Conservation (phyloP, 192 early-diverging fungal species). For the Podila minutissima region DNA sequence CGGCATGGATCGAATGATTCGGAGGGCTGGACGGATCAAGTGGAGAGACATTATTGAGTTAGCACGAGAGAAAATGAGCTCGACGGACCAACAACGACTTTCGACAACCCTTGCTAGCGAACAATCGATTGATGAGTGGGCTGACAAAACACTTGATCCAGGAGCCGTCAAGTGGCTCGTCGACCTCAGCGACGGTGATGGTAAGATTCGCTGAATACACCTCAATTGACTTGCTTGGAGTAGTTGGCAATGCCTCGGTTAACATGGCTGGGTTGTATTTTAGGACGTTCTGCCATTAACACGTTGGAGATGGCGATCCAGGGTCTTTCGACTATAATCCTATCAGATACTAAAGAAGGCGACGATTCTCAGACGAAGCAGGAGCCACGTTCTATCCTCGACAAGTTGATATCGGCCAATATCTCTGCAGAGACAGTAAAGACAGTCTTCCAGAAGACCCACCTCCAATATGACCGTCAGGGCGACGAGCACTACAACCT, state of each 20-base stretch:
- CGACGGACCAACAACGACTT: not conserved
- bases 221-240: too few species aligned
- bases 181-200: slow-evolving; percentile 82
- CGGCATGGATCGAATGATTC: slow-evolving; percentile 68
- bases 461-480: slow-evolving; percentile 82
- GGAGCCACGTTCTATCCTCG: slow-evolving; percentile 14
- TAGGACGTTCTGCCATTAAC: slow-evolving; percentile 75
- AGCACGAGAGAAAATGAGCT: slow-evolving; percentile 29
- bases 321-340: slow-evolving; percentile 22
- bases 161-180: slow-evolving; percentile 66
- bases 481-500: slow-evolving; percentile 93
- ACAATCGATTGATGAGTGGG: slow-evolving; percentile 9
- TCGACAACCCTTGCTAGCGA: slow-evolving; percentile 8
- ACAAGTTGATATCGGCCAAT: slow-evolving; percentile 19
- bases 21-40: slow-evolving; percentile 65
- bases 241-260: not conserved
- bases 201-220: slow-evolving; percentile 18
- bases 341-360: not conserved
- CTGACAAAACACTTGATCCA: slow-evolving; percentile 22
- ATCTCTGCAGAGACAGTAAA: slow-evolving; percentile 65
- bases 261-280: not conserved
- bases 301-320: slow-evolving; percentile 68
- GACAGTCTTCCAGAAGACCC: slow-evolving; percentile 80
- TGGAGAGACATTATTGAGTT: slow-evolving; percentile 45
- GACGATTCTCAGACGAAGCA: slow-evolving; percentile 1